A percentile compares a stretch with the other conserved stretches of the same genome.
phyloP scores from a whole-genome alignment of 257 asterid species.

The Penstemon eatonii region DNA sequence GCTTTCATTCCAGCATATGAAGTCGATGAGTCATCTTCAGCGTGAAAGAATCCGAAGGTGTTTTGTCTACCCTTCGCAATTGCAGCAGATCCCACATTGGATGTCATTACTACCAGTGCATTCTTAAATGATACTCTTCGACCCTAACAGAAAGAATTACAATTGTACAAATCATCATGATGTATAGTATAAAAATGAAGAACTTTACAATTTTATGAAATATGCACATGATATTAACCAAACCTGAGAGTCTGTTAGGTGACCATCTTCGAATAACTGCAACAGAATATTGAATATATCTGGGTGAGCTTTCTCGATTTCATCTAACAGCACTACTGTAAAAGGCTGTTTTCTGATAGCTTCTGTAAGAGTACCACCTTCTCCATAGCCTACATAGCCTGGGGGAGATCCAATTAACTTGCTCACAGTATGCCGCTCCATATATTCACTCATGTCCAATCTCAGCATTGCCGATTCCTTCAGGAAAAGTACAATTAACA shows the following conservation, averaged over 20 bases:
- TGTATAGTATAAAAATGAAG: background rate
- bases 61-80: slow-evolving; percentile 76
- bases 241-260: slow-evolving; percentile 98
- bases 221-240: slow-evolving; percentile 12
- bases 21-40: slow-evolving; percentile 49
- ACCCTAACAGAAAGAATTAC: slow-evolving; percentile 52
- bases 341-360: slow-evolving; percentile 91
- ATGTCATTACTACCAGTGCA: slow-evolving; percentile 88
- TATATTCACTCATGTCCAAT: slow-evolving; percentile 97
- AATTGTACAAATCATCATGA: slow-evolving; percentile 24
- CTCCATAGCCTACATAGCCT: slow-evolving; percentile 95
- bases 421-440: slow-evolving; percentile 98
- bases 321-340: slow-evolving; percentile 90
- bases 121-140: slow-evolving; percentile 97
- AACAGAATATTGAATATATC: slow-evolving; percentile 93
- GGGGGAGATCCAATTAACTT: slow-evolving; percentile 99
- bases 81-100: slow-evolving; percentile 88
- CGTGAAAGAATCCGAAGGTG: slow-evolving; percentile 65
- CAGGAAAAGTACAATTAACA: slow-evolving; percentile 23
- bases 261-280: slow-evolving; percentile 97
- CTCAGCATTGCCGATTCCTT: slow-evolving; percentile 94
- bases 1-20: slow-evolving; percentile 89
- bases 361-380: slow-evolving; percentile 92
- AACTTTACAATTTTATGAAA: background rate
- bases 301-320: slow-evolving; percentile 98